These are phyloP conservation scores for Candida glucosophila DNA, from an alignment of 1,139 yeast genomes.

Conservation along the genomic window DNA sequence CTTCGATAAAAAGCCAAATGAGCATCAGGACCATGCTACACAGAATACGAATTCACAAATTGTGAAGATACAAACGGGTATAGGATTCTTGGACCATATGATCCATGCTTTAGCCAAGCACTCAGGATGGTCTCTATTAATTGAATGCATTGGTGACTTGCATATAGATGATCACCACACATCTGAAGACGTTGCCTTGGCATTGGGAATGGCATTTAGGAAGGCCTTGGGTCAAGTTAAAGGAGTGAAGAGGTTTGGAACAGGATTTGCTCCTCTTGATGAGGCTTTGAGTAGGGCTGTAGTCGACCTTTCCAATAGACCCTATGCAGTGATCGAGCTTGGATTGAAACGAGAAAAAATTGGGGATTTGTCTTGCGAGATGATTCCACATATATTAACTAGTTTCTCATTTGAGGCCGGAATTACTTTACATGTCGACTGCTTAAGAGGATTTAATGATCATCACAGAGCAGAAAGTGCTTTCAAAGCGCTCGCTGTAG, in stretches of 20 bases:
- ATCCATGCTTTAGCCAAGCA: conserved; percentile 94
- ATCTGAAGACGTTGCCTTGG: conserved; percentile 91
- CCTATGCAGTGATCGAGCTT: conserved; percentile 81
- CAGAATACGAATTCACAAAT: conserved; percentile 59
- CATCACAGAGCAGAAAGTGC: conserved; percentile 96
- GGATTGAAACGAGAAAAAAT: conserved; percentile 88
- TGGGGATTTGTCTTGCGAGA: conserved; percentile 87
- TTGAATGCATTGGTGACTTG: conserved; percentile 88
- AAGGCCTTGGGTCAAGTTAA: conserved; percentile 81
- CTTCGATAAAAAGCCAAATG: conserved; percentile 12
- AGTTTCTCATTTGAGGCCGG: conserved; percentile 91
- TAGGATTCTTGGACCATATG: conserved; percentile 96
- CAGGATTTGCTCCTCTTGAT: conserved; percentile 91
- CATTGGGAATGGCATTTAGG: conserved; percentile 83
- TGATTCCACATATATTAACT: conserved; percentile 94
- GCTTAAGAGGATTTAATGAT: conserved; percentile 86
- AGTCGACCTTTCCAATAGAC: conserved; percentile 86
- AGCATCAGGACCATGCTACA: conserved; percentile 44
- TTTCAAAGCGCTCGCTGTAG: conserved; percentile 90
- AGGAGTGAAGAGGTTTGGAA: conserved; percentile 92
- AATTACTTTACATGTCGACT: conserved; percentile 88
- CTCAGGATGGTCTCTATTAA: conserved; percentile 86
- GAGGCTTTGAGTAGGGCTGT: conserved; percentile 94
- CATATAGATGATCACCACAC: conserved; percentile 97
- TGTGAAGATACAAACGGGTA: conserved; percentile 79